A percentile compares a stretch with the other conserved stretches of the same genome.
Evolutionary conservation across 805 yeast genomes (phyloP).

Genomic region (Jamesozyma jinghongensis): DNA sequence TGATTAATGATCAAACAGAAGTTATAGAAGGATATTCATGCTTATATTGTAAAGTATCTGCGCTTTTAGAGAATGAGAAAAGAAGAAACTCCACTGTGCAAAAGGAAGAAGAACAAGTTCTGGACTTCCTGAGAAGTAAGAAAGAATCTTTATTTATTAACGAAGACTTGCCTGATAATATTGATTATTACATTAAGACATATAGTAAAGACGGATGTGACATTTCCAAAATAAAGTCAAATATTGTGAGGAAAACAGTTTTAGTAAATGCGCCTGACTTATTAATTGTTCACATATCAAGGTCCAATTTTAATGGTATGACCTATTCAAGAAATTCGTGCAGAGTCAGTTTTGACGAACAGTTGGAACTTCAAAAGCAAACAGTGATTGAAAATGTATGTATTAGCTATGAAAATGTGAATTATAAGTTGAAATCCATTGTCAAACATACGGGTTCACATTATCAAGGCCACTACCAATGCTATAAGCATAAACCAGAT

Average conservation of each 20-base stretch:
- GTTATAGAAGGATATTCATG: constrained; percentile 77
- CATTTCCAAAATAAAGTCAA: constrained; percentile 43
- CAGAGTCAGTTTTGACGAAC: constrained; percentile 55
- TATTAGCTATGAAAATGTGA: constrained; percentile 24
- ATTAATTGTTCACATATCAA: constrained; percentile 72
- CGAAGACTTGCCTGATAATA: constrained; percentile 49
- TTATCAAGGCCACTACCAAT: constrained; percentile 82
- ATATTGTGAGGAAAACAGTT: constrained; percentile 56
- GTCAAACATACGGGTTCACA: constrained; percentile 87
- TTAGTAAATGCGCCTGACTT: constrained; percentile 61
- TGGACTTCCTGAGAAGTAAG: constrained; percentile 32
- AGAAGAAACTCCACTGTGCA: constrained; percentile 9
- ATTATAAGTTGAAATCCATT: constrained; percentile 58
- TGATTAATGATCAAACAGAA: constrained; percentile 51
- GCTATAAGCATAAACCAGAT: constrained; percentile 69
- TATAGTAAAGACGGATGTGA: constrained; percentile 39
- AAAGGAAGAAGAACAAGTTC: constrained; percentile 18
- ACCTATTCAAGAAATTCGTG: constrained; percentile 68
- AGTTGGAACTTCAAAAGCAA: constrained; percentile 39
- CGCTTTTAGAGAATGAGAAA: constrained; percentile 32
- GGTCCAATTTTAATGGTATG: constrained; percentile 68
- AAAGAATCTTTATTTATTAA: constrained; percentile 42
- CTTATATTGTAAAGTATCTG: constrained; percentile 50
- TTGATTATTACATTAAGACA: constrained; percentile 39
- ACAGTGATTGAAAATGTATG: constrained; percentile 9